A percentile compares a stretch with the other conserved stretches of the same genome.
These are phyloP conservation scores for Theileria parva DNA, from an alignment of 169 alveolate genomes.

Conservation along the genomic window DNA sequence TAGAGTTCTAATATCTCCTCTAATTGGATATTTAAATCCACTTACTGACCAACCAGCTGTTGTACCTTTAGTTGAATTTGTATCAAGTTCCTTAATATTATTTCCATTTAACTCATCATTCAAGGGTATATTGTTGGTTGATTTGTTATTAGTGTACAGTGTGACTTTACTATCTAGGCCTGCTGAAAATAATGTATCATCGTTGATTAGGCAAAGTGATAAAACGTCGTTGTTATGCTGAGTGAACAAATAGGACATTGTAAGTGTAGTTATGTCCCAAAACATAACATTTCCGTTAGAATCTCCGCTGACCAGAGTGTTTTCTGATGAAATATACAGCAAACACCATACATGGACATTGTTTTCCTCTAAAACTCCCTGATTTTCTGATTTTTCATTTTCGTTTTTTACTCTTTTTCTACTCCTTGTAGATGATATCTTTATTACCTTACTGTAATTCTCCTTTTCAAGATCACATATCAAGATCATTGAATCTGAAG, in stretches of 20 bases:
- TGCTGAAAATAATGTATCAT: slow-evolving; percentile 59
- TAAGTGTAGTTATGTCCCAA: slow-evolving; percentile 58
- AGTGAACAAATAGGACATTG: slow-evolving; percentile 50
- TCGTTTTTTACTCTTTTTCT: slow-evolving; percentile 21
- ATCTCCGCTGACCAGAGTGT: slow-evolving; percentile 55
- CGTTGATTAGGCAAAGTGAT: slow-evolving; percentile 38
- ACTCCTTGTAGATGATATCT: slow-evolving; percentile 32
- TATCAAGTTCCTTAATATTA: background rate
- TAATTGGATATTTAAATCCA: slow-evolving; percentile 48
- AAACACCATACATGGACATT: slow-evolving; percentile 58
- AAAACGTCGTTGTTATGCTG: slow-evolving; percentile 60
- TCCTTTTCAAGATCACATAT: slow-evolving; percentile 11
- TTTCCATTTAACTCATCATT: background rate
- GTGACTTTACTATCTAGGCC: slow-evolving; percentile 61
- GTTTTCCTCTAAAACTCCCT: background rate
- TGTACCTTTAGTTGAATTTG: background rate
- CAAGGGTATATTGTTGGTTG: background rate
- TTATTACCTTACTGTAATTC: slow-evolving; percentile 14
- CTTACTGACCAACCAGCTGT: slow-evolving; percentile 50
- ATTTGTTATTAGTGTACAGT: slow-evolving; percentile 49
- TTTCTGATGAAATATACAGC: slow-evolving; percentile 31
- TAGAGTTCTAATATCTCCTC: slow-evolving; percentile 44
- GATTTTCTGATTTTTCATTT: background rate
- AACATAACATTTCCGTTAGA: slow-evolving; percentile 57
- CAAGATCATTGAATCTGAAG: slow-evolving; percentile 45